These are phyloP conservation scores for Debaryomyces sp. DNA, from an alignment of 1,139 yeast species.

Conservation along the genomic window DNA sequence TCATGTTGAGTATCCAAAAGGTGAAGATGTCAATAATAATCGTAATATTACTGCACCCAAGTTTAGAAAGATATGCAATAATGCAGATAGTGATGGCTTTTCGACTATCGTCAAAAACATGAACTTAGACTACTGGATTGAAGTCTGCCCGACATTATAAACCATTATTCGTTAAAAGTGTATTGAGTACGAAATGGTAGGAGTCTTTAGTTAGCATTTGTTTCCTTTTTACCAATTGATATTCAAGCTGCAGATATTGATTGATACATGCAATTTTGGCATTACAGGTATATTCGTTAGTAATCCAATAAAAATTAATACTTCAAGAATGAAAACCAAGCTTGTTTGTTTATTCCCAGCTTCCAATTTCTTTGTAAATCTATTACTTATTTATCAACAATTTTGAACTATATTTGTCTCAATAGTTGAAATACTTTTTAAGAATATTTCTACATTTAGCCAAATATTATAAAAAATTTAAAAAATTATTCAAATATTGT, in stretches of 20 bases:
- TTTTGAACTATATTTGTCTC: no score
- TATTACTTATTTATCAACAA: no score
- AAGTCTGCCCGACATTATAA: neutral
- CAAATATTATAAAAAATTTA: neutral
- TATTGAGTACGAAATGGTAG: neutral
- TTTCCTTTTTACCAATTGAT: no score
- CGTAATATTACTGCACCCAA: conserved; percentile 9
- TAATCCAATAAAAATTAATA: no score
- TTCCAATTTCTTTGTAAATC: no score
- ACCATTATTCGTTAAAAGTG: neutral
- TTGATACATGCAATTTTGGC: neutral
- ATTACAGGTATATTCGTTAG: neutral
- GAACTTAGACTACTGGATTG: conserved; percentile 21
- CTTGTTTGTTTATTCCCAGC: no score
- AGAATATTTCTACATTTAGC: neutral
- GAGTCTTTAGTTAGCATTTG: no score
- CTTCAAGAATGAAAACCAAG: no score
- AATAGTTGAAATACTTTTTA: no score
- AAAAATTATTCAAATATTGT: neutral
- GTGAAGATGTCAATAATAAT: conserved; percentile 13
- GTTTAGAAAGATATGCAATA: conserved; percentile 14
- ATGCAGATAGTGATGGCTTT: conserved; percentile 14
- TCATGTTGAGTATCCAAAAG: conserved; percentile 25
- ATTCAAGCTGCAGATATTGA: neutral
- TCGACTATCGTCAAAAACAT: conserved; percentile 24